These are phyloP conservation scores for Rhizopus stolonifer DNA, from an alignment of 371 early-diverging fungal species.

Conservation along the genomic window DNA sequence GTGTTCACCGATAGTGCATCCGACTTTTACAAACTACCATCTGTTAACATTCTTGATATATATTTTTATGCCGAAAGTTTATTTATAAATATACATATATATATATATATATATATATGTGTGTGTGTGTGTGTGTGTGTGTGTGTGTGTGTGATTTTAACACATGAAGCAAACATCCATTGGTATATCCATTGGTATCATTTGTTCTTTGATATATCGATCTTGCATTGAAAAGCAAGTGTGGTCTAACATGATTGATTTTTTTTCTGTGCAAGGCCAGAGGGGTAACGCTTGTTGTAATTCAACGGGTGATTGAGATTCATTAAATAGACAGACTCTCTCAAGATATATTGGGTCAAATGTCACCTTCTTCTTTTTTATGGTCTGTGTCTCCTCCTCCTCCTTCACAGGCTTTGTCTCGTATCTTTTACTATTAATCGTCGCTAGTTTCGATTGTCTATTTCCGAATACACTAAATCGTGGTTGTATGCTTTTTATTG, in stretches of 20 bases:
- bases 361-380: constrained; percentile 31
- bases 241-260: constrained; percentile 27
- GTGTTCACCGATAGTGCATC: no score
- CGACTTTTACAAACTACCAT: no score
- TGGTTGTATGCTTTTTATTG: constrained; percentile 1
- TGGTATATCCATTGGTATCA: constrained; percentile 71
- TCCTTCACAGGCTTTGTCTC: background rate
- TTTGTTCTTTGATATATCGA: constrained; percentile 45
- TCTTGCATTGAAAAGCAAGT: constrained; percentile 25
- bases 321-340: constrained; percentile 46
- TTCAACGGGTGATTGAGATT: constrained; percentile 47
- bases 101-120: no score
- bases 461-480: constrained; percentile 29
- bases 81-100: no score
- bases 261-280: no score
- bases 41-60: no score
- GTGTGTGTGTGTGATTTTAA: no score
- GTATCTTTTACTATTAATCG: constrained; percentile 7
- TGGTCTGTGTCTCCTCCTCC: background rate
- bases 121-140: no score
- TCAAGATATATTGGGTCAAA: constrained; percentile 60
- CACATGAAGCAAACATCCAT: no score
- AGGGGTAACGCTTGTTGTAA: no score
- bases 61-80: no score
- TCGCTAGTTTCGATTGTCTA: constrained; percentile 4